Base-by-base conservation (phyloP, 1,139 yeast species). In the Candida sp. region DNA sequence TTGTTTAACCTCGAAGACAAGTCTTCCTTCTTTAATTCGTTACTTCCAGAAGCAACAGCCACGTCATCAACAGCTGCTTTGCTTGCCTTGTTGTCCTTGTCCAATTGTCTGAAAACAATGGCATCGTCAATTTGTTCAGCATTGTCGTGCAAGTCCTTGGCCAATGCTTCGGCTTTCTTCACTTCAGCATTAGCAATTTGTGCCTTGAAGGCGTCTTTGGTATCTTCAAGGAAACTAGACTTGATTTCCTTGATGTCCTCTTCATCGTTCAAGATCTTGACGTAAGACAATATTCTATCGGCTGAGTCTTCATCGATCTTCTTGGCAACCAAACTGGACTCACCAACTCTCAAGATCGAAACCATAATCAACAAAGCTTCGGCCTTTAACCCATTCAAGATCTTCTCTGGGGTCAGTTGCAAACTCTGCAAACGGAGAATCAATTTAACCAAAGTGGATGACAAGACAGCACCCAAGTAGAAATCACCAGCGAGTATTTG, bases 331-430 rank as follows among this genome's bases (percentile, higher is more conserved):
- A 81, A 77, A n/a, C 79, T 71, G n/a, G 96, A 83, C 59, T 90
- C 92, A 44, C 98, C 98, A 43, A 86, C 94, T 65, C 99, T 85
- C 56, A 96, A 78, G 48, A 94, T 87, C 33, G 97, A 90, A 46
- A 96, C 97, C 85, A 96, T 83, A 54, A 92, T 88, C 62, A 96
- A 82, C 75, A 93, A 80, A 23, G 98, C 98, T 73, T 96, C 99
- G 22, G 99, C 98, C 62, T 89, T 90, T 63, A 92, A 80, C 17
- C 96, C 96, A 69, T 96, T 93, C 58, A 86, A 69, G 53, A 86
- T 75, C 49, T 83, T 81, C 3, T 72, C 70, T 55, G 85, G 81
- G 6, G 79, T 71, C 33, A 30, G 46, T 3, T 87, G 75, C 49
- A 84, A 70, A 60, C 84, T 82, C 58, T 84, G 83, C 63, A 89